phyloP scores from a whole-genome alignment of 345 rosid species.

The Lepidium africanum region DNA sequence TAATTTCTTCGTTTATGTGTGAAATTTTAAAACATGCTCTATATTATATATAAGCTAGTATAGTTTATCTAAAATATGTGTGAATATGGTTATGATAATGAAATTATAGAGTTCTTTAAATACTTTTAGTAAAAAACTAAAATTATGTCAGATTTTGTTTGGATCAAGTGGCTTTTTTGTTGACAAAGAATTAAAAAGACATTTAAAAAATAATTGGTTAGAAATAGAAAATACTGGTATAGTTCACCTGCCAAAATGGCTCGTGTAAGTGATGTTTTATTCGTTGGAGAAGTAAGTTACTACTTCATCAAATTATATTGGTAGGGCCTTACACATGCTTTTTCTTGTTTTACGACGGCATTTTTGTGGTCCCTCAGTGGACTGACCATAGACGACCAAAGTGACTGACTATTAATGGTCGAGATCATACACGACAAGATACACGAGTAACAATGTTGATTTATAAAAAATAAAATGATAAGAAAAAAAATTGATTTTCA shows the following conservation, averaged over 20 bases:
- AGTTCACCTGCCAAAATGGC: slow-evolving; percentile 26
- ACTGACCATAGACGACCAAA: no score
- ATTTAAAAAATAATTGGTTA: neutral
- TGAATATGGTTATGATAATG: neutral
- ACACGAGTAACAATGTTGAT: no score
- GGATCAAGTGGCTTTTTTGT: neutral
- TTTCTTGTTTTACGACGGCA: neutral
- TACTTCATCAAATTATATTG: neutral
- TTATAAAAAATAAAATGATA: no score
- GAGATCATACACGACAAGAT: no score
- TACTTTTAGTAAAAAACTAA: neutral
- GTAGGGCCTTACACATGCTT: neutral
- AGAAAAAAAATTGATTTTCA: no score
- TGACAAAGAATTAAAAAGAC: neutral
- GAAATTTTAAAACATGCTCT: no score
- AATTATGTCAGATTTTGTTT: neutral
- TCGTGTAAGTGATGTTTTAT: slow-evolving; percentile 25
- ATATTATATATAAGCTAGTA: neutral
- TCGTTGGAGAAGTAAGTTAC: slow-evolving; percentile 11
- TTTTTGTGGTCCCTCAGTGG: neutral
- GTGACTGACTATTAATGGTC: no score
- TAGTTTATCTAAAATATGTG: neutral
- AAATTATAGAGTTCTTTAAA: neutral
- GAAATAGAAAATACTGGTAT: slow-evolving; percentile 2
- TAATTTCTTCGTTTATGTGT: no score